These are phyloP conservation scores for Podospora didyma DNA, from an alignment of 495 filamentous ascomycete species.

Conservation along the genomic window DNA sequence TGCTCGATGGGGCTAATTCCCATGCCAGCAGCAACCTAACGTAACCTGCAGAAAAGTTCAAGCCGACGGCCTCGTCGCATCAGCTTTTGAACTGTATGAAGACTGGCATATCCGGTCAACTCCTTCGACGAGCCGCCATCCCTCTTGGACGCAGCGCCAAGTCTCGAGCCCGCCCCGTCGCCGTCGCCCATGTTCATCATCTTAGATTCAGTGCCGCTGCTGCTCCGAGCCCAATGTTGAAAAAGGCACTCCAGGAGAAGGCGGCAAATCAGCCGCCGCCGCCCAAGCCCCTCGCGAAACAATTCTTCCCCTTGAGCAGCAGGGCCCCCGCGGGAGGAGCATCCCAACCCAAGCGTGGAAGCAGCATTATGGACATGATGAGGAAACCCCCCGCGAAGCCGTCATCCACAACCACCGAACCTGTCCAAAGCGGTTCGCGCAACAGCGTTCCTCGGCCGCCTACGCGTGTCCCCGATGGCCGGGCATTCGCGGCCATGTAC, in stretches of 20 bases:
- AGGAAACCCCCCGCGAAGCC: constrained; percentile 10
- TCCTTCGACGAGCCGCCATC: constrained; percentile 20
- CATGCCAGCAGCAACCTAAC: neutral
- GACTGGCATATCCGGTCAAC: constrained; percentile 22
- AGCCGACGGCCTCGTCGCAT: neutral
- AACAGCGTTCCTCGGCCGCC: constrained; percentile 4
- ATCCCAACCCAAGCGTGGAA: constrained; percentile 20
- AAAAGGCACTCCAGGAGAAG: constrained; percentile 11
- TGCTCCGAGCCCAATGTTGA: constrained; percentile 19
- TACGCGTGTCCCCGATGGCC: constrained; percentile 5
- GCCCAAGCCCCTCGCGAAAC: constrained; percentile 32
- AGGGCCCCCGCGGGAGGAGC: constrained; percentile 15
- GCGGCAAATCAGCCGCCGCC: constrained; percentile 12
- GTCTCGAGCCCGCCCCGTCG: neutral
- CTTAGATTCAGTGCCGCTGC: constrained; percentile 1
- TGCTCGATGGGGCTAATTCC: neutral
- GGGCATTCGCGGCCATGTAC: constrained; percentile 36
- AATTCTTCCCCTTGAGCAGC: constrained; percentile 49
- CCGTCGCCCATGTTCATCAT: constrained; percentile 10
- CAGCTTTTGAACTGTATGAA: constrained; percentile 22
- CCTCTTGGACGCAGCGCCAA: constrained; percentile 13
- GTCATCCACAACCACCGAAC: constrained; percentile 5
- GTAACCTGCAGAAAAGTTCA: neutral
- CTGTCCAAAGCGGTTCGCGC: constrained; percentile 11
- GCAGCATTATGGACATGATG: constrained; percentile 27